phyloP scores from a whole-genome alignment of 139 green algal species.

The Chlorella sp. region DNA sequence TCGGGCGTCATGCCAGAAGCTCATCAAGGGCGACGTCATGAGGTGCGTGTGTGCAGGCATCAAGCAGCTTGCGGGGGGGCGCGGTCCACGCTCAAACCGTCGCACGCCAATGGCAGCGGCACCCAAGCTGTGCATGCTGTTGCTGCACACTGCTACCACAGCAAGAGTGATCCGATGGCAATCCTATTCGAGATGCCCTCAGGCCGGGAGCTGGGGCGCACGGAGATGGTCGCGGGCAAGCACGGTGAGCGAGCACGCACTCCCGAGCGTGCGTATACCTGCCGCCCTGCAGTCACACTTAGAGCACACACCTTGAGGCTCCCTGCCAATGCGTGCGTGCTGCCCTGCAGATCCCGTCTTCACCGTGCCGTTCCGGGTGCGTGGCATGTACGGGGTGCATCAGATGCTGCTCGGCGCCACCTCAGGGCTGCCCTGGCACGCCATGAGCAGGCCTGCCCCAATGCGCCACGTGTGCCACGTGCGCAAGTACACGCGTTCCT shows the following conservation, averaged over 20 bases:
- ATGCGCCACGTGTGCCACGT: too few species aligned
- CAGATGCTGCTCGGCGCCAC: background rate
- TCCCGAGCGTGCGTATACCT: background rate
- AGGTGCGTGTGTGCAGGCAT: background rate
- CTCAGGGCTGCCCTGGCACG: too few species aligned
- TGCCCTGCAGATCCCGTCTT: background rate
- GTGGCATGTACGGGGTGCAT: background rate
- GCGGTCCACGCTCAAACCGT: background rate
- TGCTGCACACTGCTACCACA: slow-evolving; percentile 3
- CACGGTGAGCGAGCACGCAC: background rate
- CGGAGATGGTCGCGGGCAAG: background rate
- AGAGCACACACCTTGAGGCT: background rate
- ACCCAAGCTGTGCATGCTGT: background rate
- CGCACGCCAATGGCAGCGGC: background rate
- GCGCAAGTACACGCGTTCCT: background rate
- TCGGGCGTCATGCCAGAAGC: background rate
- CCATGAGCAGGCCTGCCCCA: too few species aligned
- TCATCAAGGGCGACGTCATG: background rate
- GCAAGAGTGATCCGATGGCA: slow-evolving; percentile 10
- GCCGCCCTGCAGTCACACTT: background rate
- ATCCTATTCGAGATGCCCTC: background rate
- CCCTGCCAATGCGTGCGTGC: background rate
- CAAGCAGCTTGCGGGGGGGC: background rate
- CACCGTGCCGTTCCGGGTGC: background rate
- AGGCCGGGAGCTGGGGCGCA: background rate